These are phyloP conservation scores for Pleoardoris graminearum DNA, from an alignment of 2,329 filamentous ascomycete species.

Conservation along the genomic window DNA sequence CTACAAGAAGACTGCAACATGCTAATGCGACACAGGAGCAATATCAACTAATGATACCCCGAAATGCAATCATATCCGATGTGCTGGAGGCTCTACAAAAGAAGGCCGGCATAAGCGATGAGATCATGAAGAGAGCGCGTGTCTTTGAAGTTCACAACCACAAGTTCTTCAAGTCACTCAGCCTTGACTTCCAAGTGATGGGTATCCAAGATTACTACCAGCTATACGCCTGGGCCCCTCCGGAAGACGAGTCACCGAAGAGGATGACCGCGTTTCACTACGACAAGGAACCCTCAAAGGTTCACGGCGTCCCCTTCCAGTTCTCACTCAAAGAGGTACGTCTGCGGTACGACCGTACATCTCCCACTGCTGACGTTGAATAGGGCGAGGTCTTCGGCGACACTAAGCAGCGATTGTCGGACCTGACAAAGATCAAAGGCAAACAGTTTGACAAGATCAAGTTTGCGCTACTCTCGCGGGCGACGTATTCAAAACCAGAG, in stretches of 20 bases:
- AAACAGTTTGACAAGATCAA: slow-evolving; percentile 99
- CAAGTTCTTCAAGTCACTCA: slow-evolving; percentile 81
- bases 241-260: slow-evolving; percentile 67
- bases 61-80: slow-evolving; percentile 79
- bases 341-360: background rate
- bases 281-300: slow-evolving; percentile 81
- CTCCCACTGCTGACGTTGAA: slow-evolving; percentile 23
- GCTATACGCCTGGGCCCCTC: slow-evolving; percentile 79
- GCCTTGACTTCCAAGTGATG: slow-evolving; percentile 70
- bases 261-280: slow-evolving; percentile 89
- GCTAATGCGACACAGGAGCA: slow-evolving; percentile 61
- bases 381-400: slow-evolving; percentile 85
- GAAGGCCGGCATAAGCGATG: slow-evolving; percentile 78
- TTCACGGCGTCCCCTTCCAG: slow-evolving; percentile 88
- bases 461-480: slow-evolving; percentile 73
- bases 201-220: slow-evolving; percentile 84
- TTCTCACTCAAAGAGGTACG: slow-evolving; percentile 79
- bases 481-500: slow-evolving; percentile 72
- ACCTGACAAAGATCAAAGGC: slow-evolving; percentile 90
- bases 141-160: slow-evolving; percentile 81
- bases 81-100: slow-evolving; percentile 75
- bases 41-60: slow-evolving; percentile 82
- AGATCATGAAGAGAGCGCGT: slow-evolving; percentile 72
- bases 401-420: slow-evolving; percentile 91
- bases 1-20: background rate